phyloP scores from a whole-genome alignment of 176 grass and related monocot genomes.

The Triticum dicoccoides region DNA sequence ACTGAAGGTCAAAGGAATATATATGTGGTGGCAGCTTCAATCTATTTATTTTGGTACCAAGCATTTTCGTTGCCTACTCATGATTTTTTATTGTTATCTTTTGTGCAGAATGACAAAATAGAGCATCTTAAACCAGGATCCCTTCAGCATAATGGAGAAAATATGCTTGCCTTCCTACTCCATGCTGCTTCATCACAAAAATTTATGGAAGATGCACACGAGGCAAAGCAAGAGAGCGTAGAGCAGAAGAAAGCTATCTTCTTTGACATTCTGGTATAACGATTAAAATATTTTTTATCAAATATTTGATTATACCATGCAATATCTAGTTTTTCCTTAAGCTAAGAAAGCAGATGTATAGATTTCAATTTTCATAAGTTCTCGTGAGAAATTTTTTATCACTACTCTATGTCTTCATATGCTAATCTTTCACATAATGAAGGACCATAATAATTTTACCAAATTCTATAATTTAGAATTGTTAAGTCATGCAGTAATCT shows the following conservation, averaged over 20 bases:
- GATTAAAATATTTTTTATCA: background rate
- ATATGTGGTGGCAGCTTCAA: background rate
- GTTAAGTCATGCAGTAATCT: background rate
- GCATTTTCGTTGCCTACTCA: background rate
- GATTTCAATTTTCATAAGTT: background rate
- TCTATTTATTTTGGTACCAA: background rate
- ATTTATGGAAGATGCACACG: constrained; percentile 55
- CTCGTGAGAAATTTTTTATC: background rate
- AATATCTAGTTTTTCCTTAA: constrained; percentile 3
- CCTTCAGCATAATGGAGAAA: constrained; percentile 96
- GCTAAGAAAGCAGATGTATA: background rate
- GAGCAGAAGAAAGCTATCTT: constrained; percentile 62
- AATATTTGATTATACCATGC: constrained; percentile 4
- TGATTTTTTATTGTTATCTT: constrained; percentile 27
- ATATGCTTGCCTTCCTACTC: constrained; percentile 91
- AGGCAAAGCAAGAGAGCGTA: constrained; percentile 44
- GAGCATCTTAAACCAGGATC: constrained; percentile 89
- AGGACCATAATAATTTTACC: background rate
- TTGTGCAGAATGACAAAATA: constrained; percentile 92
- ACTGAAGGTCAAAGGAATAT: constrained; percentile 1
- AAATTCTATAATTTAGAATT: background rate
- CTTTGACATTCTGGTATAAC: constrained; percentile 84
- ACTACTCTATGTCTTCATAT: background rate
- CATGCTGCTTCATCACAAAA: constrained; percentile 65
- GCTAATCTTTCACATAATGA: background rate